Conservation (phyloP, 495 filamentous ascomycete genomes). For the Terfezia boudieri region DNA sequence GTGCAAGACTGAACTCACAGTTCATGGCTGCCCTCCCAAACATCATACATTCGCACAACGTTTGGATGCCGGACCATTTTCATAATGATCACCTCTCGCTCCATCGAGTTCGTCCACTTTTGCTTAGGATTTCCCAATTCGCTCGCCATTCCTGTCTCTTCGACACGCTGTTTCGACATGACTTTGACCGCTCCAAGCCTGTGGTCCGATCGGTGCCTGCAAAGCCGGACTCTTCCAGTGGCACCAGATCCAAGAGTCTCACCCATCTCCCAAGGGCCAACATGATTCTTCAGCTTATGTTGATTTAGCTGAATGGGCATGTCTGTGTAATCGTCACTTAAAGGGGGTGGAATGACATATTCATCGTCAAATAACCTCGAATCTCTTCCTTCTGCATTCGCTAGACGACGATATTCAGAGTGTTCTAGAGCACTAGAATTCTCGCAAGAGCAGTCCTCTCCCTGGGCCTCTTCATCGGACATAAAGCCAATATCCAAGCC, state of each 20-base stretch:
- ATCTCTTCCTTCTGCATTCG: not conserved
- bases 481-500: no score
- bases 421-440: no score
- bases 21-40: constrained; percentile 88
- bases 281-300: not conserved
- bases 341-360: not conserved
- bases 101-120: constrained; percentile 35
- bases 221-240: constrained; percentile 61
- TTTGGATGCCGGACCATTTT: constrained; percentile 86
- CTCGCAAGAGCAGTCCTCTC: no score
- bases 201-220: constrained; percentile 48
- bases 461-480: no score
- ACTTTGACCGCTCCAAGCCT: constrained; percentile 84
- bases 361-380: not conserved
- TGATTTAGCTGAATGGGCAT: not conserved
- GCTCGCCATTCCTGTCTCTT: constrained; percentile 43
- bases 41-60: constrained; percentile 74
- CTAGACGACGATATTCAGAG: not conserved
- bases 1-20: constrained; percentile 36
- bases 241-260: constrained; percentile 68
- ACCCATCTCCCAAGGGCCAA: constrained; percentile 78
- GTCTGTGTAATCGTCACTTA: not conserved
- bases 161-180: constrained; percentile 32
- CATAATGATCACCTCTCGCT: constrained; percentile 86
- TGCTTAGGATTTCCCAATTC: constrained; percentile 56